Conservation (phyloP, 2,329 filamentous ascomycete species). For the Colletotrichum phormii region DNA sequence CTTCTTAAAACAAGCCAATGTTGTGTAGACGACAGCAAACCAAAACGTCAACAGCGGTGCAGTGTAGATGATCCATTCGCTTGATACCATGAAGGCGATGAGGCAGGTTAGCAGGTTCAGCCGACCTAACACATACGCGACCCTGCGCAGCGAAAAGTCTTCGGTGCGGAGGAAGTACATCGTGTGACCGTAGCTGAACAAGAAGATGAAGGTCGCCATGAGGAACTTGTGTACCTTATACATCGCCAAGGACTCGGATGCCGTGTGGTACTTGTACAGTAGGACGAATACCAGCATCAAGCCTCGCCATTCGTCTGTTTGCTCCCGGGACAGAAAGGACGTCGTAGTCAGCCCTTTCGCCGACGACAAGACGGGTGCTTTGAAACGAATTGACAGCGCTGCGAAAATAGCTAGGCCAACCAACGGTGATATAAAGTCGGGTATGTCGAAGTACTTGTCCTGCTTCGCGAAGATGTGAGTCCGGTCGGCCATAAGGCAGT, state of each 20-base stretch:
- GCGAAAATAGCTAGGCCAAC: constrained; percentile 42
- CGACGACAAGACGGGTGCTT: background rate
- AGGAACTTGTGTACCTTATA: constrained; percentile 67
- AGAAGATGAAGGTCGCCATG: constrained; percentile 70
- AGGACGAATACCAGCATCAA: constrained; percentile 68
- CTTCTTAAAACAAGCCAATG: constrained; percentile 55
- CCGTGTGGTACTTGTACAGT: constrained; percentile 68
- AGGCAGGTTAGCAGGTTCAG: constrained; percentile 66
- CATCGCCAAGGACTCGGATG: constrained; percentile 58
- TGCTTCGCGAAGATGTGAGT: constrained; percentile 64
- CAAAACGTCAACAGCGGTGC: constrained; percentile 70
- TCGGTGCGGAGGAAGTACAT: constrained; percentile 66
- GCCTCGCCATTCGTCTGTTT: constrained; percentile 75
- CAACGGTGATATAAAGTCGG: constrained; percentile 39
- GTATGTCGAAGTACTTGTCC: constrained; percentile 56
- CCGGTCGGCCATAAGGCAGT: constrained; percentile 66
- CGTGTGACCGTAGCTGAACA: constrained; percentile 72
- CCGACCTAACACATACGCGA: constrained; percentile 61
- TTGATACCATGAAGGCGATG: constrained; percentile 67
- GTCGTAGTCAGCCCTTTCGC: constrained; percentile 15
- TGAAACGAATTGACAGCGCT: constrained; percentile 22
- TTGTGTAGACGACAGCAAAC: constrained; percentile 68
- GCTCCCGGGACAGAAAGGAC: constrained; percentile 58
- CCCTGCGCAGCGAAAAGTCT: constrained; percentile 67
- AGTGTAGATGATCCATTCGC: constrained; percentile 65